Evolutionary conservation across 768 basidiomycete genomes (phyloP), one percentile per base, ranked within the genome.

Genomic region (Tulasnella sp.): DNA sequence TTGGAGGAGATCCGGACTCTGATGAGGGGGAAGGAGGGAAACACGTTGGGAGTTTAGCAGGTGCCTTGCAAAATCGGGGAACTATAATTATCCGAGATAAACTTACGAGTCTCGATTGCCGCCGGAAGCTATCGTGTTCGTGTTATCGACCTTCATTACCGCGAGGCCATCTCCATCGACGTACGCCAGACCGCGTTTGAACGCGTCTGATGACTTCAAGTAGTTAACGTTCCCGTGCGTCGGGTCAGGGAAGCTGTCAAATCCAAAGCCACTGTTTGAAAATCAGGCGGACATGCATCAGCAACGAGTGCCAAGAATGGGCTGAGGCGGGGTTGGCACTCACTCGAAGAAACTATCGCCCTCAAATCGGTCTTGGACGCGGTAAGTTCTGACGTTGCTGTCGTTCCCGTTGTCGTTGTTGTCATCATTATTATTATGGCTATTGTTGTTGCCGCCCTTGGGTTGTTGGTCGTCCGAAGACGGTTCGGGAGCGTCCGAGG

Each of bases 181-280:
- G 81, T 87, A 91, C 3, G 91, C 89, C 48, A 94, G 87, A 1
- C 87, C 87, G 48, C 88, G 85, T 13, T 83, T 80, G 75, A 84
- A 84, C 1, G 92, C 92, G 32, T 88, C 83, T 2, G 83, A 81
- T 81, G 85, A 82, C 42, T 81, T 84, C 79, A 89, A 85, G 82
- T 89, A 94, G 77, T 89, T 86, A 72, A 94, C 93, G 35, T 84
- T 84, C 23, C 93, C 93, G 80, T 89, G 84, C 0, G 93, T 94
- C 3, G 93, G 93, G 83, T 94, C 93, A 15, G 83, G 18, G 3
- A 80, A 84, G 16, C 86, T 86, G 84, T 89, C 93, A 85, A 92
- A 94, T 42, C 90, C 84, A 90, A 91, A 93, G 67, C 88, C 81
- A 71, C 92, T 93, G 81, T n/a, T 81, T 32, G 74, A 78, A 11